Percentiles rank a stretch among this genome's conserved stretches.
Conservation (phyloP, 2,329 filamentous ascomycete species). For the Fusarium pseudocircinatum region DNA sequence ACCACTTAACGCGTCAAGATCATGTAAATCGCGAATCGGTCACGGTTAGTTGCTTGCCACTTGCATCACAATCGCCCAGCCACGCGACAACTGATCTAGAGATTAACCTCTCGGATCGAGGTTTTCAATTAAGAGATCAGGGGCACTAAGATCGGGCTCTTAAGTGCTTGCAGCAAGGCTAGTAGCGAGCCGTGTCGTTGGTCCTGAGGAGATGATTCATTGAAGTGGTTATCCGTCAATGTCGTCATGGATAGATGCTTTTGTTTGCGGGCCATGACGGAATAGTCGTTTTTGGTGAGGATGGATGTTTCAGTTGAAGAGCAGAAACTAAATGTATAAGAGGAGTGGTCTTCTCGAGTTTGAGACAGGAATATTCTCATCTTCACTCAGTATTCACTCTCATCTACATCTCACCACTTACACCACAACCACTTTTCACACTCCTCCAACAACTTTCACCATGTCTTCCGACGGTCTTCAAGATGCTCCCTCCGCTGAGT, state of each 20-base stretch:
- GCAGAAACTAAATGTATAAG: conserved; percentile 11
- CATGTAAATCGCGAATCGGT: neutral
- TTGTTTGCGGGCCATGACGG: conserved; percentile 22
- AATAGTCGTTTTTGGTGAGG: neutral
- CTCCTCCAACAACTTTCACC: neutral
- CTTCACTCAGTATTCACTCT: neutral
- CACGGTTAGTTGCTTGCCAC: conserved; percentile 4
- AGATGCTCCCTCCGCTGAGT: conserved; percentile 18
- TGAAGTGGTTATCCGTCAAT: conserved; percentile 20
- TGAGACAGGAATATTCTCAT: neutral
- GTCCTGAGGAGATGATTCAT: conserved; percentile 35
- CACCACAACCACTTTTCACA: neutral
- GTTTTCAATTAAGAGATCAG: neutral
- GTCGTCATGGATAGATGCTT: conserved; percentile 36
- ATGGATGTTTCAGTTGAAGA: neutral
- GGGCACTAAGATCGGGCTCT: conserved; percentile 8
- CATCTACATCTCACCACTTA: neutral
- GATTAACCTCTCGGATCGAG: conserved; percentile 24
- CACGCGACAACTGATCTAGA: conserved; percentile 11
- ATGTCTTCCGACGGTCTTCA: conserved; percentile 31
- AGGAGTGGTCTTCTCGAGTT: neutral
- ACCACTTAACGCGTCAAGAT: neutral
- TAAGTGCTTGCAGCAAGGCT: conserved; percentile 17
- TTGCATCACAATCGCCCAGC: conserved; percentile 24
- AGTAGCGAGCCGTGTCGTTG: neutral